Conservation (phyloP, 441 rosid genomes). For the Hura crepitans region DNA sequence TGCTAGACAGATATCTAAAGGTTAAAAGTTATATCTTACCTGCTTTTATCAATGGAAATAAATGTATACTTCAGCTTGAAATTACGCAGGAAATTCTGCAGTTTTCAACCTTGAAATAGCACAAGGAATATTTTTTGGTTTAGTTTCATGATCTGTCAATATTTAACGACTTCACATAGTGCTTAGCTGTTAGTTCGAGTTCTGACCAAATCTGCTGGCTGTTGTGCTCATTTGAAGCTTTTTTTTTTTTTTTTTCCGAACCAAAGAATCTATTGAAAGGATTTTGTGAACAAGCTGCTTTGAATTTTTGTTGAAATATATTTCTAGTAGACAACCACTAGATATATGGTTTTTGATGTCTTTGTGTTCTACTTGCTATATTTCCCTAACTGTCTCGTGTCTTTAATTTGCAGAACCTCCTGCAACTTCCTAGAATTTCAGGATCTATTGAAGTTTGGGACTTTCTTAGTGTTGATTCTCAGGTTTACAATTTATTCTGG, state of each 20-base stretch:
- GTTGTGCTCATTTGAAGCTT: background rate
- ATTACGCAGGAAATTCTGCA: constrained; percentile 5
- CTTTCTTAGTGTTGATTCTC: constrained; percentile 96
- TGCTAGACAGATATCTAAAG: constrained; percentile 88
- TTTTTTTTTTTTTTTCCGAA: background rate
- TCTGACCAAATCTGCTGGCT: background rate
- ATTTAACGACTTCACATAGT: background rate
- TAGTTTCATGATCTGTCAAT: constrained; percentile 7
- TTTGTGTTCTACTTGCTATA: constrained; percentile 14
- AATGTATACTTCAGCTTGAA: constrained; percentile 8
- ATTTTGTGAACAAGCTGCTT: background rate
- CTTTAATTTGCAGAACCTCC: constrained; percentile 21
- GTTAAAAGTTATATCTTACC: constrained; percentile 37
- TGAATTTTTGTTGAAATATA: background rate
- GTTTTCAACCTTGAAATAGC: background rate
- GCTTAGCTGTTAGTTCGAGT: background rate
- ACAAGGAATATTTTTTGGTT: background rate
- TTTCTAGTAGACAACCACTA: background rate
- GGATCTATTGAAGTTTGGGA: constrained; percentile 99
- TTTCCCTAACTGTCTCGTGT: constrained; percentile 16
- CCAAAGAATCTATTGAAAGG: background rate
- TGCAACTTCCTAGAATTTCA: constrained; percentile 81
- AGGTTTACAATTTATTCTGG: constrained; percentile 49
- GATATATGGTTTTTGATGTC: background rate
- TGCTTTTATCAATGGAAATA: constrained; percentile 9